A percentile compares a stretch with the other conserved stretches of the same genome.
phyloP scores from a whole-genome alignment of 2,329 filamentous ascomycete species.

The Triangularia setosa region DNA sequence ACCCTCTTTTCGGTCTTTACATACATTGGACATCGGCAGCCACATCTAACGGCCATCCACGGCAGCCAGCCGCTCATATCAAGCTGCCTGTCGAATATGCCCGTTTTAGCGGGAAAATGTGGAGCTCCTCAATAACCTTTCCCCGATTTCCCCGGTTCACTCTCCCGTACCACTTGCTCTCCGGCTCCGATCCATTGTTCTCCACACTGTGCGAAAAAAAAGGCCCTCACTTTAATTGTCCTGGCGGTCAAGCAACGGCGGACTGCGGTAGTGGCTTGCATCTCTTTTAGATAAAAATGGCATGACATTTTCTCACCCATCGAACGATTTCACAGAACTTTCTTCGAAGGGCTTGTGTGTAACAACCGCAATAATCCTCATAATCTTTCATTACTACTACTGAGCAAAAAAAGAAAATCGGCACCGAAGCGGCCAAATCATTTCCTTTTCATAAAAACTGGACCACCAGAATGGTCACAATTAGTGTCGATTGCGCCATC shows the following conservation, averaged over 20 bases:
- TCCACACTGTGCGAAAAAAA: neutral
- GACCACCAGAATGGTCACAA: neutral
- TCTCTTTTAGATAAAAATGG: neutral
- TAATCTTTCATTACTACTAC: neutral
- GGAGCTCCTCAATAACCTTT: neutral
- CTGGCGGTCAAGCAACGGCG: neutral
- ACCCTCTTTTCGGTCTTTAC: too few relatives aligned
- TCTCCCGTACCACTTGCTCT: neutral
- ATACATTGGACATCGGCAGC: too few relatives aligned
- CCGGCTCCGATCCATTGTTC: neutral
- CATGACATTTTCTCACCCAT: neutral
- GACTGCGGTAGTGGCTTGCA: neutral
- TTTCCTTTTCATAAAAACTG: neutral
- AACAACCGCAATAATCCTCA: neutral
- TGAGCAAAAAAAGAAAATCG: neutral
- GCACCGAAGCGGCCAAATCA: neutral
- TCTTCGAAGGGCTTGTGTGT: neutral
- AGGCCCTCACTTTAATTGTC: too few relatives aligned
- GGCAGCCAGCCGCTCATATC: too few relatives aligned
- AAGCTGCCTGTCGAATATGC: too few relatives aligned
- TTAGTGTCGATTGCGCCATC: neutral
- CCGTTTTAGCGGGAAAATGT: neutral
- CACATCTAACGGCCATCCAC: too few relatives aligned
- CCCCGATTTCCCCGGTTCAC: neutral
- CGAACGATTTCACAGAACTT: neutral